A percentile compares a stretch with the other conserved stretches of the same genome.
Evolutionary conservation across 2,329 filamentous ascomycete species (phyloP).

Genomic region (Colletotrichum melonis): DNA sequence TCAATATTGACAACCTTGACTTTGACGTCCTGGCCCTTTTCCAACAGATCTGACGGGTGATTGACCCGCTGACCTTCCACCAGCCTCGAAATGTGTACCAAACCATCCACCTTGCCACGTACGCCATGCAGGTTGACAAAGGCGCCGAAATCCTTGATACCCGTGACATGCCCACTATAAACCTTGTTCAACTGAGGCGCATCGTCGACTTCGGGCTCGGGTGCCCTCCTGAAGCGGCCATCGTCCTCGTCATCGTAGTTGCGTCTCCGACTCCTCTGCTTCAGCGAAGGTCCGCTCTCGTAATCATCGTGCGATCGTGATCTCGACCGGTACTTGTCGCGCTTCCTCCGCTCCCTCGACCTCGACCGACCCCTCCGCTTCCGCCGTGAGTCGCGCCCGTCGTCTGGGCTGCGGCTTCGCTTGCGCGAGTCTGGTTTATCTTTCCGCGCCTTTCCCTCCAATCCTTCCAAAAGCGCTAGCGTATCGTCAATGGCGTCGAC

Average conservation of each 20-base stretch:
- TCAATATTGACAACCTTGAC: slow-evolving; percentile 94
- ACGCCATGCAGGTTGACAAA: slow-evolving; percentile 95
- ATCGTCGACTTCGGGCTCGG: slow-evolving; percentile 83
- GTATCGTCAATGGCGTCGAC: slow-evolving; percentile 89
- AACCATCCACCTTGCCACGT: slow-evolving; percentile 87
- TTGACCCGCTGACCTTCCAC: slow-evolving; percentile 87
- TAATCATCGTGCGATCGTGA: slow-evolving; percentile 60
- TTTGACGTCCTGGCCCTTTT: slow-evolving; percentile 84
- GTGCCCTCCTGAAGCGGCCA: slow-evolving; percentile 70
- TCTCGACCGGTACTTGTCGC: slow-evolving; percentile 49
- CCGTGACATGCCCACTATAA: slow-evolving; percentile 90
- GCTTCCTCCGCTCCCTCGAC: slow-evolving; percentile 53
- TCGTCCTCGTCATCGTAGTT: slow-evolving; percentile 65
- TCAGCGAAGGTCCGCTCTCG: slow-evolving; percentile 49
- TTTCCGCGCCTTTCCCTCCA: slow-evolving; percentile 73
- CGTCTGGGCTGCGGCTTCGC: slow-evolving; percentile 69
- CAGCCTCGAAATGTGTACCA: slow-evolving; percentile 94
- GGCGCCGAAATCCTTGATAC: slow-evolving; percentile 93
- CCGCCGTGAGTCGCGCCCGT: slow-evolving; percentile 57
- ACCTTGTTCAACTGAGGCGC: slow-evolving; percentile 85
- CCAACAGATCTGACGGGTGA: slow-evolving; percentile 89
- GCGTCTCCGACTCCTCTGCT: slow-evolving; percentile 47
- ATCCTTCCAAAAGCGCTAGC: slow-evolving; percentile 86
- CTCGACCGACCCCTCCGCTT: slow-evolving; percentile 53
- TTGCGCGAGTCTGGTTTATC: slow-evolving; percentile 60